Evolutionary conservation across 768 basidiomycete species (phyloP).

Genomic region (Cyclocybe aegerita): DNA sequence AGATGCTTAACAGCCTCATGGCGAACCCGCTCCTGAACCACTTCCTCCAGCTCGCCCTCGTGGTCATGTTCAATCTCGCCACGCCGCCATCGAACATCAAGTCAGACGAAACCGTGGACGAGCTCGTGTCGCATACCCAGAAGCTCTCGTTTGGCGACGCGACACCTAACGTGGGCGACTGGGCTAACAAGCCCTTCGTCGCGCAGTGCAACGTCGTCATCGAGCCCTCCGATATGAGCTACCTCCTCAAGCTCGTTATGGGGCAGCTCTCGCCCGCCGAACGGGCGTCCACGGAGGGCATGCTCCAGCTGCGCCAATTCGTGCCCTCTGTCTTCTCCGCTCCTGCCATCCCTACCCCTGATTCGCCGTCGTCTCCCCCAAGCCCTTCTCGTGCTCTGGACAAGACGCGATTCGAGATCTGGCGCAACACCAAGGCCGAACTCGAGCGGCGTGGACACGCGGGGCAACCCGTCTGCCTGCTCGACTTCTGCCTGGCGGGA

Average conservation of each 20-base stretch:
- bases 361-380: not conserved
- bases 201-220: conserved; percentile 1
- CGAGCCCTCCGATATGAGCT: conserved; percentile 4
- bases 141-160: no score
- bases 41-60: not conserved
- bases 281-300: not conserved
- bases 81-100: no score
- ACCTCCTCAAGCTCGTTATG: not conserved
- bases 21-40: not conserved
- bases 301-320: conserved; percentile 2
- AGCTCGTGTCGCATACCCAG: no score
- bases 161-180: not conserved
- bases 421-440: not conserved
- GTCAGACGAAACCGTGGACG: no score
- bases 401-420: conserved; percentile 2
- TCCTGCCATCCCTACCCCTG: no score
- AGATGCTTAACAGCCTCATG: conserved; percentile 2
- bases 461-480: not conserved
- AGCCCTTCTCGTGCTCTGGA: not conserved
- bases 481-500: not conserved
- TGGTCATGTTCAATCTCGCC: not conserved
- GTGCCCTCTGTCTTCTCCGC: no score
- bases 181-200: not conserved
- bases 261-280: not conserved
- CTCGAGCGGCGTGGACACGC: not conserved